phyloP scores from a whole-genome alignment of 1,139 yeast genomes.

The Pichia sp. region DNA sequence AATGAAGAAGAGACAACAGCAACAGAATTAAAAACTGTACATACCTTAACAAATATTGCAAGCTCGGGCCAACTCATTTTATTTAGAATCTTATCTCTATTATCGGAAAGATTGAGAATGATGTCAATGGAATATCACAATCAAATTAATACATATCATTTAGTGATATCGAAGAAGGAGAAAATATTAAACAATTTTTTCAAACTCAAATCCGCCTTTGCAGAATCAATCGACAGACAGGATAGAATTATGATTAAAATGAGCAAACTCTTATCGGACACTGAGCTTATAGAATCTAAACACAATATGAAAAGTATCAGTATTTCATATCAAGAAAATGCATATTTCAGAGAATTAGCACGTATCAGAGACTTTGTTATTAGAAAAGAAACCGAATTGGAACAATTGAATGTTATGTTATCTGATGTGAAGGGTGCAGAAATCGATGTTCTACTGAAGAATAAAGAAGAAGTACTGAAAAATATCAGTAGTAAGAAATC shows the following conservation, averaged over 20 bases:
- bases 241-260: constrained; percentile 13
- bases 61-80: constrained; percentile 17
- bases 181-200: constrained; percentile 4
- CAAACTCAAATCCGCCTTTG: constrained; percentile 10
- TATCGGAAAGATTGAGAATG: constrained; percentile 17
- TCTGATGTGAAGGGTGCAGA: constrained; percentile 18
- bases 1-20: constrained; percentile 12
- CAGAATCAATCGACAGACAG: constrained; percentile 17
- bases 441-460: constrained; percentile 1
- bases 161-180: constrained; percentile 12
- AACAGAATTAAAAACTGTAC: constrained; percentile 16
- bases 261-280: constrained; percentile 7
- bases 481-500: constrained; percentile 8
- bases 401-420: constrained; percentile 12
- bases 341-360: constrained; percentile 22
- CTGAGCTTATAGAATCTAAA: constrained; percentile 12
- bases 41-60: constrained; percentile 14
- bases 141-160: constrained; percentile 21
- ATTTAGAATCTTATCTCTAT: constrained; percentile 15
- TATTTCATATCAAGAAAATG: constrained; percentile 24
- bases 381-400: constrained; percentile 18
- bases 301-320: constrained; percentile 10
- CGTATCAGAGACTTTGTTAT: constrained; percentile 14
- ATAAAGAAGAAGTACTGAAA: constrained; percentile 3
- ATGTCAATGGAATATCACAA: constrained; percentile 22